A percentile compares a stretch with the other conserved stretches of the same genome.
phyloP scores from a whole-genome alignment of 805 yeast species.

The Cyberlindnera bimundalis region DNA sequence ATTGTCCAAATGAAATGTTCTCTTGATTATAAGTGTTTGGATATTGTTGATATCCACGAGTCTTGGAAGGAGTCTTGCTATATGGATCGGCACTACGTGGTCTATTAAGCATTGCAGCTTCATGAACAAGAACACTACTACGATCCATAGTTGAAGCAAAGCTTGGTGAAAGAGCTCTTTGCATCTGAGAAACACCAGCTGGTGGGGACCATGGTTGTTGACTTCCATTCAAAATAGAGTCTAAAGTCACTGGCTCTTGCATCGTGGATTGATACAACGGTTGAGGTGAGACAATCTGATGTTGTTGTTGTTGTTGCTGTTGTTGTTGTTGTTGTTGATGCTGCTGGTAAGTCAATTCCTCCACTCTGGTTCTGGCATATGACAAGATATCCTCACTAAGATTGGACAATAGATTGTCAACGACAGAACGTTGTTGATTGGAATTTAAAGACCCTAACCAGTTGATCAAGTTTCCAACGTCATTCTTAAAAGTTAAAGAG shows the following conservation, averaged over 20 bases:
- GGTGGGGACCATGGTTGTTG: constrained; percentile 38
- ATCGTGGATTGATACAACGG: constrained; percentile 25
- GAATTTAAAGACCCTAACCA: constrained; percentile 50
- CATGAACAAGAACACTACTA: constrained; percentile 21
- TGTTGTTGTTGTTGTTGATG: constrained; percentile 19
- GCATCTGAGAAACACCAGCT: constrained; percentile 23
- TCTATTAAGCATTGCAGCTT: constrained; percentile 28
- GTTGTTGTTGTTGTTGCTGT: constrained; percentile 16
- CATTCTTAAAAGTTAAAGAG: constrained; percentile 42
- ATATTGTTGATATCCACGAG: background rate
- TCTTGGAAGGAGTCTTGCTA: constrained; percentile 9
- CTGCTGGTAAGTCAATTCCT: constrained; percentile 19
- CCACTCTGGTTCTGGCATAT: constrained; percentile 47
- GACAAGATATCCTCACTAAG: constrained; percentile 50
- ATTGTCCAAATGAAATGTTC: constrained; percentile 3
- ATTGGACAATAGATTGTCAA: constrained; percentile 49
- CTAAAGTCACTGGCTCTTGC: constrained; percentile 37
- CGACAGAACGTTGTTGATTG: constrained; percentile 49
- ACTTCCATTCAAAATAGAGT: constrained; percentile 37
- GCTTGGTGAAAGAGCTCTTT: constrained; percentile 31
- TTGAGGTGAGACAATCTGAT: constrained; percentile 20
- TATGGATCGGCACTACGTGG: constrained; percentile 43
- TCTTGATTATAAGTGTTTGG: constrained; percentile 9
- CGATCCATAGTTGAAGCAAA: constrained; percentile 17
- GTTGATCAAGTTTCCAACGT: constrained; percentile 45